Conservation (phyloP, 2,329 filamentous ascomycete genomes). For the Sarocladium kiliense region DNA sequence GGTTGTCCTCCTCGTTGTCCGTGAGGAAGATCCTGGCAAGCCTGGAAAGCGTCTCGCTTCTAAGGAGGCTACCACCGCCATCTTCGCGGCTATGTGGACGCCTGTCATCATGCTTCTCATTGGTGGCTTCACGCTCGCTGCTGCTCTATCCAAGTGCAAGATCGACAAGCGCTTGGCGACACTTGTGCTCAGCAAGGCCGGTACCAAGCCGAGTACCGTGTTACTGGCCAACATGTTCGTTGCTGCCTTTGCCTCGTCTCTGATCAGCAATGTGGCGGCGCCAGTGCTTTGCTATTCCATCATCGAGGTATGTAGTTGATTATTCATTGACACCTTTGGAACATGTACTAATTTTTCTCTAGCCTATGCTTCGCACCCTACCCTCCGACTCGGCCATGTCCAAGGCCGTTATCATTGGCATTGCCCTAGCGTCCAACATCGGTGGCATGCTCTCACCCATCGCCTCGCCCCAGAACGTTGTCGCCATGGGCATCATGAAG, state of each 20-base stretch:
- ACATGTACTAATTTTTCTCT: conserved; percentile 12
- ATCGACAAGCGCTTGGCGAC: conserved; percentile 98
- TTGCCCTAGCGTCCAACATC: conserved; percentile 91
- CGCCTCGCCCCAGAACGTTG: conserved; percentile 94
- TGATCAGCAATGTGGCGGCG: conserved; percentile 97
- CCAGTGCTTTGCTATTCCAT: conserved; percentile 97
- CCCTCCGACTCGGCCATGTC: conserved; percentile 88
- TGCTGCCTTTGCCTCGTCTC: conserved; percentile 95
- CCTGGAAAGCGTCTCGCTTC: conserved; percentile 68
- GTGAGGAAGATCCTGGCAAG: conserved; percentile 55
- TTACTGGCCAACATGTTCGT: conserved; percentile 98
- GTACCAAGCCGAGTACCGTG: conserved; percentile 82
- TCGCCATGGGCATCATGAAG: conserved; percentile 92
- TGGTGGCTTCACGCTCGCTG: conserved; percentile 92
- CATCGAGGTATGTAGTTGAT: conserved; percentile 62
- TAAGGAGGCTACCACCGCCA: conserved; percentile 73
- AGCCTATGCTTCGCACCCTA: conserved; percentile 92
- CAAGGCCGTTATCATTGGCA: conserved; percentile 91
- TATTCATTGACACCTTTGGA: not conserved
- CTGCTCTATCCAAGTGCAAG: conserved; percentile 91
- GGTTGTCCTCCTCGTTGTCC: conserved; percentile 79
- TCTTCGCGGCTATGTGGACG: conserved; percentile 98
- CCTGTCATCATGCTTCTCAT: conserved; percentile 97
- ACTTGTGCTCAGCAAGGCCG: conserved; percentile 92
- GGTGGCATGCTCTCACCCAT: conserved; percentile 96